Percentiles rank a stretch among this genome's conserved stretches.
phyloP scores from a whole-genome alignment of 2,329 filamentous ascomycete genomes.

The Aschersonia sp. region DNA sequence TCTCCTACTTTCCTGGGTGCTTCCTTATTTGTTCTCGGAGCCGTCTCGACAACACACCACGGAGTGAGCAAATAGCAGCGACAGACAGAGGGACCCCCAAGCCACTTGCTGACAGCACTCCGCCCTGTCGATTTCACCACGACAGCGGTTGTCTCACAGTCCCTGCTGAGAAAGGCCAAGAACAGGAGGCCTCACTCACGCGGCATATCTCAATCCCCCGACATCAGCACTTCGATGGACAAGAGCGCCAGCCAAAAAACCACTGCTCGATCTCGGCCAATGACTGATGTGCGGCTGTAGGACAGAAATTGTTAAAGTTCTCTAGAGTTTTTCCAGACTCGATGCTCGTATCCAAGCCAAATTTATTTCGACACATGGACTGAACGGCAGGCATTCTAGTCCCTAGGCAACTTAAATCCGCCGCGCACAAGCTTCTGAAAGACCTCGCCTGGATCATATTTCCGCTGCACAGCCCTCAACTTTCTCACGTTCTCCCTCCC shows the following conservation, averaged over 20 bases:
- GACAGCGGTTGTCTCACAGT: background rate
- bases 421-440: background rate
- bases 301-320: too few species aligned
- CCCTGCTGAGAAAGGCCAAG: too few species aligned
- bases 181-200: too few species aligned
- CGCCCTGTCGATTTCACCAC: background rate
- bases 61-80: background rate
- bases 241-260: too few species aligned
- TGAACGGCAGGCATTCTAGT: background rate
- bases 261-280: too few species aligned
- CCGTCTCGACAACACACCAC: background rate
- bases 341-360: too few species aligned
- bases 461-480: background rate
- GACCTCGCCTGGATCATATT: background rate
- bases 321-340: too few species aligned
- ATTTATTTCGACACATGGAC: background rate
- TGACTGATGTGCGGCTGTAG: too few species aligned
- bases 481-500: background rate
- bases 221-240: too few species aligned
- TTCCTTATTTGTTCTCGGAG: background rate
- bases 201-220: too few species aligned
- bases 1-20: background rate
- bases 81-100: background rate
- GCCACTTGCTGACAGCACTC: background rate
- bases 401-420: background rate